Base-by-base conservation (phyloP, 2,329 filamentous ascomycete genomes). In the Phaeosphaeriaceae sp. region DNA sequence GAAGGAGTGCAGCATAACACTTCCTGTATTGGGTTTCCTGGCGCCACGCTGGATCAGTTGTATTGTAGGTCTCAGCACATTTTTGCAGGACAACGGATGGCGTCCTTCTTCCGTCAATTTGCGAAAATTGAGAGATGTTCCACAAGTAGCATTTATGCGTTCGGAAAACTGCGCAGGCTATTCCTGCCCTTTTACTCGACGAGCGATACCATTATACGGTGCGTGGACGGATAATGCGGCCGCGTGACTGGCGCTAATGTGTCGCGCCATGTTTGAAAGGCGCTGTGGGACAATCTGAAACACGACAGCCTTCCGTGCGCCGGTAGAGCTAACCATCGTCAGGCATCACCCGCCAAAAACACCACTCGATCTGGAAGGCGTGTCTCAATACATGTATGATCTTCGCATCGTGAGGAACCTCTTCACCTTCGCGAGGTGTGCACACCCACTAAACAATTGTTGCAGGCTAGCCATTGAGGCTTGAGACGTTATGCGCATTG, bases 351-450 rank as follows among this genome's bases (percentile, higher is more conserved):
- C 53, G 28, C 28, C 23, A 35, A 26, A 23, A 23, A 46, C 21
- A 22, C 23, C 24, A 26, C 24, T 21, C 19, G 15, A 44, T 11
- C 9, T 26, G 51, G 51, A 17, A 47, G 17, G 19, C 26, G 49
- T 40, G 43, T 24, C 52, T 54, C 52, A 21, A 23, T 9, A 40
- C 23, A 40, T 55, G 64, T 66, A 59, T 64, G 61, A 64, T 63
- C 59, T 60, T 53, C 64, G 59, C 60, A 63, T 64, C 61, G 55
- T 56, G 51, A 57, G 50, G 49, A 46, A 50, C 32, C 35, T 35
- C 30, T 23, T 55, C 23, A 46, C 42, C 48, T 30, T 47, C 26
- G 19, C 23, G 50, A 48, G 48, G 46, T 22, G 40, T 46, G 49
- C 60, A 35, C 35, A 51, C 58, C 22, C 35, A 47, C 28, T 13